Base-by-base conservation (phyloP, 2,329 filamentous ascomycete genomes). In the Tolypocladium amazonense region DNA sequence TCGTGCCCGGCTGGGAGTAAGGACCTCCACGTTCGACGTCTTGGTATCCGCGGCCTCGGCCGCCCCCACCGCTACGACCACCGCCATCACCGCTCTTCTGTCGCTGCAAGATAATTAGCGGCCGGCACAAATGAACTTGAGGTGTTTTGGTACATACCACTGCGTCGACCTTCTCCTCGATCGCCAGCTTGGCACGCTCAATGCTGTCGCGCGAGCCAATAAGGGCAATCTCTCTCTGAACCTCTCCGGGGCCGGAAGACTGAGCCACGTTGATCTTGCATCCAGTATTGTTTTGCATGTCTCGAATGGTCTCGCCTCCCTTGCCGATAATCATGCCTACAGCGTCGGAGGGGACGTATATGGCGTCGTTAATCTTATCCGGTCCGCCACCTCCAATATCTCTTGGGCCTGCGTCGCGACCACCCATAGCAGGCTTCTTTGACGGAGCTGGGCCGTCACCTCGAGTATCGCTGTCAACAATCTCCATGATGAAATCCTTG, bases 261-360 rank as follows among this genome's bases (percentile, higher is more conserved):
- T 90, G 89, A 38, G 90, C 89, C 33, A 96, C 92, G 68, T 96
- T 96, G 79, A 96, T 96, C 77, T 96, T 96, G 81, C 92, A 96
- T 54, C 90, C 89, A 6, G 90, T 94, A 38, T 79, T 82, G 69
- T 86, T 88, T 73, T 96, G 92, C 88, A 96, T 95, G 66, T 96
- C 90, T 65, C 92, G 91, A 71, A 96, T 96, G 0, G 92, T 95
- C 76, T 96, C 92, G 64, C 92, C 92, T 60, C 90, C 89, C 79
- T 96, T 96, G 64, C 92, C 92, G 62, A 96, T 96, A 65, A 96
- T 96, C 92, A 96, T 96, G 62, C 92, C 92, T 59, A 96, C 92
- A 7, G 92, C 89, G 71, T 96, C 92, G 27, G 91, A 93, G 15
- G 92, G 92, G 12, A 96, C 91, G 65, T 85, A 87, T 63, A 96